Conservation (phyloP, 495 filamentous ascomycete genomes). For the Staphylotrichum longicolle region DNA sequence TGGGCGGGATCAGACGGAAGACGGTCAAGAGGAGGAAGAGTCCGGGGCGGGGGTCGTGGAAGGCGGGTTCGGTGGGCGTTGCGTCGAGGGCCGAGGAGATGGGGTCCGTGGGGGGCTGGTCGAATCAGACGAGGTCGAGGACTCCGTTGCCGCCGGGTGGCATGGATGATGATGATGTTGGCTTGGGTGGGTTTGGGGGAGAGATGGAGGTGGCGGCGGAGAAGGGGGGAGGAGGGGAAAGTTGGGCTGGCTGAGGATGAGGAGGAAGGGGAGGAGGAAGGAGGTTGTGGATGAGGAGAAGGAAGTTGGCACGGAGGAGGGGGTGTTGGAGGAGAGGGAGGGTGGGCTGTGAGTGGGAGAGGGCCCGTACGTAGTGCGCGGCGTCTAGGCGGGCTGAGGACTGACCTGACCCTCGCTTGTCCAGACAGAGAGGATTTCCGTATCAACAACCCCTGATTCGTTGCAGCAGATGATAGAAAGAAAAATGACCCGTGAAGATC, state of each 20-base stretch:
- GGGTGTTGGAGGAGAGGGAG: background rate
- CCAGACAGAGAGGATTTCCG: too few relatives aligned
- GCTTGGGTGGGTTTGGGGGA: background rate
- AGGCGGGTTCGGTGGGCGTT: background rate
- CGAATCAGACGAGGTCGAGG: slow-evolving; percentile 13
- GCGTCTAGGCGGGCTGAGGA: too few relatives aligned
- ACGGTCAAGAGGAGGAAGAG: slow-evolving; percentile 4
- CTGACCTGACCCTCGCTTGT: too few relatives aligned
- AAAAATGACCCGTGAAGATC: too few relatives aligned
- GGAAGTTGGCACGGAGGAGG: background rate
- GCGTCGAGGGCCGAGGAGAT: slow-evolving; percentile 2
- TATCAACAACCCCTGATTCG: too few relatives aligned
- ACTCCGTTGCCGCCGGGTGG: background rate
- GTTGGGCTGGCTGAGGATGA: slow-evolving; percentile 15
- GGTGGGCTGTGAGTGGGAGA: background rate
- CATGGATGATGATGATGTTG: background rate
- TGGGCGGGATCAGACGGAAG: background rate
- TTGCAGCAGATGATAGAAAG: too few relatives aligned
- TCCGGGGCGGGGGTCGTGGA: slow-evolving; percentile 17
- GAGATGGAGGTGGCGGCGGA: background rate
- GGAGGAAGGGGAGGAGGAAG: slow-evolving; percentile 1
- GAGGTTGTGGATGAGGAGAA: slow-evolving; percentile 13
- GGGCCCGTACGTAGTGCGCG: too few relatives aligned
- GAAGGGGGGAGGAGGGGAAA: background rate
- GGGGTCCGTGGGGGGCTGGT: slow-evolving; percentile 4